Conservation (phyloP, 768 basidiomycete genomes). For the Boletus rubroflammeus region DNA sequence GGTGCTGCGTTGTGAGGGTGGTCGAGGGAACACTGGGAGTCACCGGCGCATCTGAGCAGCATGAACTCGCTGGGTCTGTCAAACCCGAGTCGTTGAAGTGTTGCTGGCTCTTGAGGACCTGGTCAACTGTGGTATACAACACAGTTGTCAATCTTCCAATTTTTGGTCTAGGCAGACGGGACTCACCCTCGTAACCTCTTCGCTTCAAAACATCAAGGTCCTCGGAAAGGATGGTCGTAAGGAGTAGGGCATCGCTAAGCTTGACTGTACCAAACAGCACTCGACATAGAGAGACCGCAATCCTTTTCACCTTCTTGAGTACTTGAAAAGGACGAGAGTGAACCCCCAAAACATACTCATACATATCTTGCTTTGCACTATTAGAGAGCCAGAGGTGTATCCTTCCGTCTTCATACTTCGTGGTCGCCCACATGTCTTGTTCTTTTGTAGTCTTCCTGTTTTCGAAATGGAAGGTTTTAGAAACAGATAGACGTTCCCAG, state of each 20-base stretch:
- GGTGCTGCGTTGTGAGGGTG: not conserved
- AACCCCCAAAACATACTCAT: conserved; percentile 52
- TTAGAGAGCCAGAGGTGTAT: conserved; percentile 71
- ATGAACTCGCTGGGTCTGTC: conserved; percentile 37
- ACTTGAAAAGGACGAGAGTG: not conserved
- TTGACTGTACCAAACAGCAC: conserved; percentile 70
- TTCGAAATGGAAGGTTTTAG: conserved; percentile 52
- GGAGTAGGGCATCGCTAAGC: conserved; percentile 78
- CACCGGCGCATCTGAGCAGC: not conserved
- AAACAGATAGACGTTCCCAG: conserved; percentile 58
- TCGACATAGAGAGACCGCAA: conserved; percentile 77
- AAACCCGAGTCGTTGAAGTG: conserved; percentile 42
- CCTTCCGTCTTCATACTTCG: conserved; percentile 46
- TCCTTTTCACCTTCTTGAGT: conserved; percentile 42
- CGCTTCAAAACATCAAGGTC: conserved; percentile 76
- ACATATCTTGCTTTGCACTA: conserved; percentile 74
- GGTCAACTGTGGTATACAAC: conserved; percentile 55
- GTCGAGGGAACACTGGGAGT: not conserved
- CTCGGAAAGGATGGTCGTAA: conserved; percentile 89
- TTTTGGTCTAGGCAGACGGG: not conserved
- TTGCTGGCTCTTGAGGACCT: conserved; percentile 22
- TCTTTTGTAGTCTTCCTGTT: conserved; percentile 41
- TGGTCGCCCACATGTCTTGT: conserved; percentile 68
- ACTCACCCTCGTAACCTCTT: conserved; percentile 74
- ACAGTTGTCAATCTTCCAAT: conserved; percentile 4